These are phyloP conservation scores for Candida pseudoviswanathii DNA, from an alignment of 1,139 yeast genomes.

Conservation along the genomic window DNA sequence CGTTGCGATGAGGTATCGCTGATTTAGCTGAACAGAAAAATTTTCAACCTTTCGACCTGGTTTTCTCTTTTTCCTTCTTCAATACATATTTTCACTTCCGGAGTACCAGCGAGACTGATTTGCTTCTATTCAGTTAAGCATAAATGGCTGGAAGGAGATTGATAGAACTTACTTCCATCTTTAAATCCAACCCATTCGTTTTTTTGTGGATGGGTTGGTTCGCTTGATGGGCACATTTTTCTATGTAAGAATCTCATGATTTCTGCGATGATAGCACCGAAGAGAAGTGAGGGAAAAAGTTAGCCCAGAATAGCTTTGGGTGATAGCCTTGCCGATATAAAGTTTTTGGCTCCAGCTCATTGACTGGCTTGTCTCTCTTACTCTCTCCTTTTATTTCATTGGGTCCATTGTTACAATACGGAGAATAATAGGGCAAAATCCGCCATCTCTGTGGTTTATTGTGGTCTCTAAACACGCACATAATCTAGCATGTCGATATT, in stretches of 20 bases:
- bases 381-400: not conserved
- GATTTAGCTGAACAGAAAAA: conserved; percentile 1
- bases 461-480: not conserved
- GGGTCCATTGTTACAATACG: not conserved
- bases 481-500: not conserved
- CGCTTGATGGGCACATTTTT: conserved; percentile 48
- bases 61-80: conserved; percentile 20
- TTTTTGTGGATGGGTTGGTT: conserved; percentile 29
- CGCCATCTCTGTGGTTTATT: no score
- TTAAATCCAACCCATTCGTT: conserved; percentile 31
- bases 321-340: no score
- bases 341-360: no score
- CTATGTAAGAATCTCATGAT: not conserved
- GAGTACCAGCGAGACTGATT: conserved; percentile 54
- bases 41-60: conserved; percentile 9
- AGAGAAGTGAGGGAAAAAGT: no score
- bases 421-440: not conserved
- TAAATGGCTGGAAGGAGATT: conserved; percentile 56
- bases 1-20: not conserved
- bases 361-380: not conserved
- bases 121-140: conserved; percentile 47
- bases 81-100: conserved; percentile 45
- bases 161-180: conserved; percentile 26
- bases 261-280: no score
- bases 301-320: no score